Evolutionary conservation across 352 stramenopile species (phyloP), one percentile per base, ranked within the genome.

Genomic region (Globisporangium ultimum): DNA sequence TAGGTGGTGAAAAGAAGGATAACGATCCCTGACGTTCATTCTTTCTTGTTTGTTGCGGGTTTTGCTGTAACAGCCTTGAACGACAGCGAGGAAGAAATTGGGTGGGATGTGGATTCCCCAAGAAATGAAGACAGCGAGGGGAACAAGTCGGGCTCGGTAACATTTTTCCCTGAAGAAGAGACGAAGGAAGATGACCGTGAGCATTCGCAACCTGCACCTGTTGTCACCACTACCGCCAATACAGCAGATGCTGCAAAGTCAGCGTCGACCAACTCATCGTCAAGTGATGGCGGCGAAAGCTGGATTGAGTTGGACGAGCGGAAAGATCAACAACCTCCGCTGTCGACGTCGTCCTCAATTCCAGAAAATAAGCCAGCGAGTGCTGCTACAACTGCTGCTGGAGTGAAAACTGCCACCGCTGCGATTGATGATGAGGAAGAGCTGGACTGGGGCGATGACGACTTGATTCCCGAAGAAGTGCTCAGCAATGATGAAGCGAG

Each of bases 271-370:
- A 36, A 73, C 2, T 84, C 76, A 2, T 58, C 54, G 24, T 87
- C 76, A 0, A 87, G 76, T 36, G 79, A 87, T 21, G 74, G 72
- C 2, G 76, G 28, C 8, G 28, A 86, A 51, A 85, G 76, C 62
- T 89, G 79, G 79, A 87, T 81, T 45, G 79, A 89, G 21, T 49
- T 89, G 58, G 72, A 84, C 21, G 76, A 89, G 52, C 73, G 70
- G 46, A 84, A 87, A 45, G 73, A 78, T n/a, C 61, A 71, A 42
- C 61, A 68, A 53, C 47, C 62, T 15, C 66, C 66, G 13, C 63
- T 72, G 12, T 88, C 72, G 28, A 78, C 66, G 0, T 88, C 78
- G 28, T 77, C 79, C 3, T 73, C 74, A 11, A 67, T 66, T 17
- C 55, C 66, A n/a, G 55, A 52, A 38, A 43, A 38, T 2, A 49